phyloP scores from a whole-genome alignment of 2,329 filamentous ascomycete species.

The Cladophialophora carrionii region DNA sequence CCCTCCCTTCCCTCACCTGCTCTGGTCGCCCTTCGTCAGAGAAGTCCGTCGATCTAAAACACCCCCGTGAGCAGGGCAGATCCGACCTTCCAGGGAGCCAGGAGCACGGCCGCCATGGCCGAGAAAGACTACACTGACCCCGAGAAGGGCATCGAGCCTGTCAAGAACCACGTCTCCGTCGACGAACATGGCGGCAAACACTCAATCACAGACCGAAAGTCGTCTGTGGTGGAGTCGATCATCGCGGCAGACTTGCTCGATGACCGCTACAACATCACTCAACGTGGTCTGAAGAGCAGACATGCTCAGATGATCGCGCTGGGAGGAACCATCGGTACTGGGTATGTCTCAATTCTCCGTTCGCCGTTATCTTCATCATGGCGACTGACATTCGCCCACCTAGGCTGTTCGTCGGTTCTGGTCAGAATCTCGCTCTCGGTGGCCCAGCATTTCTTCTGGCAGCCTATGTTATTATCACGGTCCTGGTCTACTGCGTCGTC shows the following conservation, averaged over 20 bases:
- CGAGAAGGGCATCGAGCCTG: conserved; percentile 31
- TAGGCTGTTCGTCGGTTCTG: conserved; percentile 37
- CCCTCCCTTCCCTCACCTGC: not conserved
- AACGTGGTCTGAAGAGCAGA: conserved; percentile 49
- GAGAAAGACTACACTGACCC: conserved; percentile 22
- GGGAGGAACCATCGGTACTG: conserved; percentile 38
- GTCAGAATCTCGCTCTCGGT: conserved; percentile 31
- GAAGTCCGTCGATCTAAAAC: not conserved
- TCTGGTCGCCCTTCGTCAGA: not conserved
- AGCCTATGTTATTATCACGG: conserved; percentile 45
- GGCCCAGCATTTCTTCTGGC: conserved; percentile 38
- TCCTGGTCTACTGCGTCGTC: conserved; percentile 54
- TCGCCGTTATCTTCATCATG: not conserved
- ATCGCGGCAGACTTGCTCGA: conserved; percentile 48
- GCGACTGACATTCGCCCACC: conserved; percentile 7
- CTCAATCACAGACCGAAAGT: conserved; percentile 25
- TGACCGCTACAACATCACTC: conserved; percentile 46
- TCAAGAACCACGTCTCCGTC: conserved; percentile 8
- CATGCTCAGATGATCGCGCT: conserved; percentile 47
- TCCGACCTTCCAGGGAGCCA: not conserved
- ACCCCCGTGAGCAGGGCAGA: conserved; percentile 3
- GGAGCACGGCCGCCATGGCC: conserved; percentile 15
- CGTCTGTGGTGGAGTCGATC: conserved; percentile 39
- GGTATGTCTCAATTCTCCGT: conserved; percentile 19
- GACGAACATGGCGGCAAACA: conserved; percentile 21